Evolutionary conservation across 1,284 basidiomycete species (phyloP), one percentile per base, ranked within the genome.

Genomic region (Pseudozyma sp.): DNA sequence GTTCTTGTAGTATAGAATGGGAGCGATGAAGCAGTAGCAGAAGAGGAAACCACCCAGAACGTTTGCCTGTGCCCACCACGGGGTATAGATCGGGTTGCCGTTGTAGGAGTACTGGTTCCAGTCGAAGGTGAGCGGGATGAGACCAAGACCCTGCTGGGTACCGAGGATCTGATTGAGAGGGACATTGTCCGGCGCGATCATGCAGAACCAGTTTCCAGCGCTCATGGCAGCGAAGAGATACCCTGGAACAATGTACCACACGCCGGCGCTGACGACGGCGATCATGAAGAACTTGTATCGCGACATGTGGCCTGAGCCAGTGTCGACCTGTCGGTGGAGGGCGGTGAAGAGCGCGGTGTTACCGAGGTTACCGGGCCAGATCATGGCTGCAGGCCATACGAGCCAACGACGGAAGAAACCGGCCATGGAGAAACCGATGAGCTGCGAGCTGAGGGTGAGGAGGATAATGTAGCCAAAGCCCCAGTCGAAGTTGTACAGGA

Each of bases 381-480:
- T 80, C 79, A 81, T 81, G 35, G 75, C 63, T n/a, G 77, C 75
- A 3, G 81, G 81, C 66, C 73, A 77, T 39, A 83, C 78, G 54
- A 82, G 69, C 65, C 75, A 78, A 37, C 71, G 53, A 16, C 79
- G 74, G 54, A 66, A 68, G 60, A 83, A 70, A 50, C 79, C 75
- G 14, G 81, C 79, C 55, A 79, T 72, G 17, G 75, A 61, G 52
- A 82, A 74, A 29, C 81, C 81, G 43, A 83, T 68, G 29, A 81
- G 79, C 68, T 88, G 87, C 2, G 87, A 87, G 11, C 86, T 86
- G 42, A 89, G 71, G 4, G 76, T 62, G 35, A 84, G 73, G 2
- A 85, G 73, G 39, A 85, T 74, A 51, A 87, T 86, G 80, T 86
- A 87, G 24, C 85, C 84, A 57, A 86, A 85, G 51, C 83, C 69